phyloP scores from a whole-genome alignment of 176 grass and related monocot genomes.

The Carex scoparia region DNA sequence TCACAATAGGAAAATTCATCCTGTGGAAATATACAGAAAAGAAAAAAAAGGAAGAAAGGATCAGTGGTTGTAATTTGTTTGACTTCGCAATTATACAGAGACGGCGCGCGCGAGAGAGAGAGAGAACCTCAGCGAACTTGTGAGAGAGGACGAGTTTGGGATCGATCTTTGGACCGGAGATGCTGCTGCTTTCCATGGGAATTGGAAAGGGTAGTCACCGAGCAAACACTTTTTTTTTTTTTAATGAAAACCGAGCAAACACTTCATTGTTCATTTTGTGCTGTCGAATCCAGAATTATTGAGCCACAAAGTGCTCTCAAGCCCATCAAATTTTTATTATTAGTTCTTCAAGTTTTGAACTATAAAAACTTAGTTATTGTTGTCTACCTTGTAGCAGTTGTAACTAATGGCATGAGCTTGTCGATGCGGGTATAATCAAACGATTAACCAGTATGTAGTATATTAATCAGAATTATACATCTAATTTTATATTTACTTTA shows the following conservation, averaged over 20 bases:
- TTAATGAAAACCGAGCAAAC: no score
- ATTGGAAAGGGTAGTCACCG: background rate
- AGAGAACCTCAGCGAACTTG: constrained; percentile 62
- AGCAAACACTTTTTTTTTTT: no score
- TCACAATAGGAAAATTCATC: constrained; percentile 61
- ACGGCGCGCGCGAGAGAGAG: background rate
- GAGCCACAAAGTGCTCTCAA: background rate
- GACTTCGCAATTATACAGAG: background rate
- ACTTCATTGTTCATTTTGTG: background rate
- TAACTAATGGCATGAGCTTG: no score
- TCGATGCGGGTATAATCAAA: no score
- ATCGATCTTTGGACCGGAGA: constrained; percentile 31
- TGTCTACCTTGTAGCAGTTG: background rate
- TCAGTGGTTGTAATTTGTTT: background rate
- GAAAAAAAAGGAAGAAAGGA: background rate
- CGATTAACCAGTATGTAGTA: no score
- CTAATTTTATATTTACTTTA: no score
- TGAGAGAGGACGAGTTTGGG: constrained; percentile 55
- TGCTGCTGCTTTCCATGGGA: constrained; percentile 22
- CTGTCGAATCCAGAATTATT: background rate
- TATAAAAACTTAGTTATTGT: background rate
- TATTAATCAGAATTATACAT: no score
- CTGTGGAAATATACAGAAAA: constrained; percentile 31
- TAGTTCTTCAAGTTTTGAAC: background rate
- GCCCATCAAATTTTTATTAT: background rate